Percentiles rank a stretch among this genome's conserved stretches.
phyloP scores from a whole-genome alignment of 306 rosid genomes.

The Ziziphus jujuba region DNA sequence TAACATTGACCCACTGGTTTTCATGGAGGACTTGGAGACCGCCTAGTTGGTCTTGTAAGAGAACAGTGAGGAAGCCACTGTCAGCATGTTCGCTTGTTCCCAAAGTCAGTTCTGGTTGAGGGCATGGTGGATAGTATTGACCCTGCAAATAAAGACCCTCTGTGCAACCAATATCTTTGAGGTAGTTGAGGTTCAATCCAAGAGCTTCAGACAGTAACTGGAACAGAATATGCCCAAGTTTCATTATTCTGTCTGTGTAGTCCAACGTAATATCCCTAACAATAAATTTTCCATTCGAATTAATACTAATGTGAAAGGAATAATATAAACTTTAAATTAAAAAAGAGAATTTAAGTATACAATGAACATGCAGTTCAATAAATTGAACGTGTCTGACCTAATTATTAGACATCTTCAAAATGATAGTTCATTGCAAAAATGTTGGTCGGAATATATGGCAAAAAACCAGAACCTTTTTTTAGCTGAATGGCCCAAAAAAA shows the following conservation, averaged over 20 bases:
- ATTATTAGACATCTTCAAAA: no score
- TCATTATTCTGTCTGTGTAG: not conserved
- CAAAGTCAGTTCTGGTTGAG: conserved; percentile 11
- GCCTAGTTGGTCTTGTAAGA: conserved; percentile 9
- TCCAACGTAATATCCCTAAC: not conserved
- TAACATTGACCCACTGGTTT: conserved; percentile 2
- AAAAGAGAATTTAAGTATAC: no score
- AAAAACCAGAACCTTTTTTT: no score
- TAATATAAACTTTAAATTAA: no score
- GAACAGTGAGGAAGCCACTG: not conserved
- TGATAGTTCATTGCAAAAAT: no score
- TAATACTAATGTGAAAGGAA: no score
- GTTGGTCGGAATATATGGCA: no score
- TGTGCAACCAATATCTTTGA: conserved; percentile 5
- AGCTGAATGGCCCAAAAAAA: no score
- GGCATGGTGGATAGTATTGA: conserved; percentile 8
- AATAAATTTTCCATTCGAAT: no score
- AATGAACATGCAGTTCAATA: no score
- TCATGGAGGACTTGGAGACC: conserved; percentile 9
- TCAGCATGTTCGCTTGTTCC: conserved; percentile 4
- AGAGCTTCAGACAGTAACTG: not conserved
- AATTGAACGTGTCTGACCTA: no score
- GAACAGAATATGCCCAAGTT: not conserved
- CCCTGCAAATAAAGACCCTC: not conserved
- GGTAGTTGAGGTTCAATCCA: conserved; percentile 2